A percentile compares a stretch with the other conserved stretches of the same genome.
Conservation (phyloP, 352 stramenopile species). For the Phytophthora litchii region DNA sequence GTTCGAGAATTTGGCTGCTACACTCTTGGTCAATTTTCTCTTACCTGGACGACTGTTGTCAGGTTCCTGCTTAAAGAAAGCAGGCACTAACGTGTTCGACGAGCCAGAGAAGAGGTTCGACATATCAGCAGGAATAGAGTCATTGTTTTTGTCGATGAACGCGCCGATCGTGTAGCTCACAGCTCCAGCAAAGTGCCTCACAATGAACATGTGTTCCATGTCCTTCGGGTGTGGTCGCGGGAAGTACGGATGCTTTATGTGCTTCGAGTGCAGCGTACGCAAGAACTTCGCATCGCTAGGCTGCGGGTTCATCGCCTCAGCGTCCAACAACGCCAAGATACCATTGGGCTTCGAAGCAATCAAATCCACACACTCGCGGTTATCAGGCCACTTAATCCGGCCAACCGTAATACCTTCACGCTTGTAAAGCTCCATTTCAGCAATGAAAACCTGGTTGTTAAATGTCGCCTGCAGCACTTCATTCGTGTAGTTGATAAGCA, state of each 20-base stretch:
- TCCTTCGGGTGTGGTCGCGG: constrained; percentile 86
- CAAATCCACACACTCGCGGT: constrained; percentile 91
- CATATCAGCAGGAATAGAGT: constrained; percentile 88
- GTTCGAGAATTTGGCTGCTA: constrained; percentile 82
- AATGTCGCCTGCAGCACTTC: constrained; percentile 89
- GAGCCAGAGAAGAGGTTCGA: constrained; percentile 79
- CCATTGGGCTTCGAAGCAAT: constrained; percentile 84
- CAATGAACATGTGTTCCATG: constrained; percentile 90
- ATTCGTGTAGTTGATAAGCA: constrained; percentile 93
- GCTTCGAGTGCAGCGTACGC: constrained; percentile 82
- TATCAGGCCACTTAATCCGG: constrained; percentile 92
- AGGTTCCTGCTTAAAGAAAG: constrained; percentile 76
- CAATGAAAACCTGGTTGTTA: constrained; percentile 91
- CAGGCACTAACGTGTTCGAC: constrained; percentile 60
- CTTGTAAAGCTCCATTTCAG: constrained; percentile 91
- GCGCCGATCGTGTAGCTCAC: constrained; percentile 90
- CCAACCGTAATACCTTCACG: constrained; percentile 90
- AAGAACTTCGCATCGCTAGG: constrained; percentile 90
- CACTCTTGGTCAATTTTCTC: constrained; percentile 78
- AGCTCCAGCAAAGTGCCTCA: constrained; percentile 89
- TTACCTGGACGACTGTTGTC: constrained; percentile 63
- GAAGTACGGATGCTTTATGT: constrained; percentile 88
- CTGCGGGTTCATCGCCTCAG: constrained; percentile 90
- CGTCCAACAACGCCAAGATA: constrained; percentile 85
- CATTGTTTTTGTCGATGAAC: constrained; percentile 94